Evolutionary conservation across 768 basidiomycete genomes (phyloP).

Genomic region (Suillus subluteus): DNA sequence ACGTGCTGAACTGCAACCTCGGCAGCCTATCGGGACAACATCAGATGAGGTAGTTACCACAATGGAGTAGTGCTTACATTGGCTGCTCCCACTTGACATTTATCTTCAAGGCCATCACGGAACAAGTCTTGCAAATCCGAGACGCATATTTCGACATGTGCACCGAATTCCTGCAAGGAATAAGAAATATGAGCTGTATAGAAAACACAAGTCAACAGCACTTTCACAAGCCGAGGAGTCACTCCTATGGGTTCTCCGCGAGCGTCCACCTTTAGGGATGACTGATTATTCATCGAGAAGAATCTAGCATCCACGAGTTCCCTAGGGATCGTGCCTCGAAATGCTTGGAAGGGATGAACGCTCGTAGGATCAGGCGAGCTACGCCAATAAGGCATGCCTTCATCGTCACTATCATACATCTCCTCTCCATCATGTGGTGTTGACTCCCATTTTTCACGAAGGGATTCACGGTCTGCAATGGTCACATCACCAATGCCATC

Average conservation of each 20-base stretch:
- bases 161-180: constrained; percentile 46
- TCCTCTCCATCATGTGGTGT: constrained; percentile 27
- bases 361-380: constrained; percentile 11
- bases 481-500: constrained; percentile 57
- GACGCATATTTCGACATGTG: constrained; percentile 48
- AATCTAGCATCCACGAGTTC: neutral
- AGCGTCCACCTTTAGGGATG: constrained; percentile 44
- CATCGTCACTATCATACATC: constrained; percentile 27
- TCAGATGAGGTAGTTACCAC: neutral
- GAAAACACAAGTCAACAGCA: constrained; percentile 18
- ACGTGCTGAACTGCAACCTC: constrained; percentile 48
- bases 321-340: neutral
- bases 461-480: constrained; percentile 47
- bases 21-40: constrained; percentile 34
- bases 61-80: constrained; percentile 21
- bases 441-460: constrained; percentile 60
- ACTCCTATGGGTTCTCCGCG: constrained; percentile 49
- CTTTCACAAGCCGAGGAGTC: constrained; percentile 48
- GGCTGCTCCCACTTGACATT: constrained; percentile 53
- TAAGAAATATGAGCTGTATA: neutral
- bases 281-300: constrained; percentile 25
- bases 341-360: neutral
- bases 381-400: constrained; percentile 16
- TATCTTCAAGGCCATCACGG: constrained; percentile 60
- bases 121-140: constrained; percentile 50